Percentiles rank a stretch among this genome's conserved stretches.
phyloP scores from a whole-genome alignment of 371 early-diverging fungal species.

The Mucor sp. region DNA sequence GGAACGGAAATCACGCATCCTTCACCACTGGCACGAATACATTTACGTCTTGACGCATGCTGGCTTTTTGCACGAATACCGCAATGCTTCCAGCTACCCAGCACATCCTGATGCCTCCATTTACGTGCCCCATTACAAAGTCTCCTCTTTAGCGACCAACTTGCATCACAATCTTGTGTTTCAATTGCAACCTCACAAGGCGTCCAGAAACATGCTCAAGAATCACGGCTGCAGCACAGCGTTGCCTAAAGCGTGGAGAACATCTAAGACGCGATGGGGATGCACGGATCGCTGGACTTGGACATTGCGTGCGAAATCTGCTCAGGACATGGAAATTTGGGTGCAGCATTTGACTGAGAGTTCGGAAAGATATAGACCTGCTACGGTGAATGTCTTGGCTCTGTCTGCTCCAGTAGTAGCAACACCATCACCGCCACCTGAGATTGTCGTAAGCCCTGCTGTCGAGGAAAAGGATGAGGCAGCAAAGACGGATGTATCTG shows the following conservation, averaged over 20 bases:
- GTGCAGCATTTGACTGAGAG: slow-evolving; percentile 26
- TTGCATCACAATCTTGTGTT: slow-evolving; percentile 45
- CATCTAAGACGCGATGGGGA: slow-evolving; percentile 14
- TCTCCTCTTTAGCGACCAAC: slow-evolving; percentile 38
- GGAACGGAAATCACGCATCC: slow-evolving; percentile 38
- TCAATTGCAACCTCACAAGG: slow-evolving; percentile 36
- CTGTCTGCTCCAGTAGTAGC: too few species aligned
- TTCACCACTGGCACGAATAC: slow-evolving; percentile 43
- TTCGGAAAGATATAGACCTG: slow-evolving; percentile 14
- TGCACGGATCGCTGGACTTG: slow-evolving; percentile 17
- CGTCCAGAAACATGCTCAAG: slow-evolving; percentile 15
- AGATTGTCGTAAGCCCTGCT: slow-evolving; percentile 1
- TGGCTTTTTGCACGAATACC: slow-evolving; percentile 50
- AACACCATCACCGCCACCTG: background rate
- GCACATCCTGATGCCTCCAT: slow-evolving; percentile 26
- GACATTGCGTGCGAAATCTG: slow-evolving; percentile 43
- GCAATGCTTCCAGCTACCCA: slow-evolving; percentile 29
- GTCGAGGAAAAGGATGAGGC: background rate
- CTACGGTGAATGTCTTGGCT: background rate
- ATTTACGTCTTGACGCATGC: slow-evolving; percentile 49
- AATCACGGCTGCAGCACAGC: background rate
- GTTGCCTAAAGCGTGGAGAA: slow-evolving; percentile 17
- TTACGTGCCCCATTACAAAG: slow-evolving; percentile 45
- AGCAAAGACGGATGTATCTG: background rate
- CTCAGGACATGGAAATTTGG: slow-evolving; percentile 43